Conservation (phyloP, 768 basidiomycete genomes). For the Guyanaporus albipodus region DNA sequence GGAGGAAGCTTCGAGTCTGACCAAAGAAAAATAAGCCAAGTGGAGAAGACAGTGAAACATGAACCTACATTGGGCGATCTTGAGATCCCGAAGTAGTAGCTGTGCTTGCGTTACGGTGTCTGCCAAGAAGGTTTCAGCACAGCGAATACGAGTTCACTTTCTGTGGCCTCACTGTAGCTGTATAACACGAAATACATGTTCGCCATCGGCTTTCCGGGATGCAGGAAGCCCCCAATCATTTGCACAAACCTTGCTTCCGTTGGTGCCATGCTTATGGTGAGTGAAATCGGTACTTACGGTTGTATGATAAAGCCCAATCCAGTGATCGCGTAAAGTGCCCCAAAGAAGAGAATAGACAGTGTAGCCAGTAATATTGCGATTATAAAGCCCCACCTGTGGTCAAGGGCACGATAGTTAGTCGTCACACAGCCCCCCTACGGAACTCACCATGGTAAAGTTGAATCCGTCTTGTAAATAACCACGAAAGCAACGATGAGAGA, state of each 20-base stretch:
- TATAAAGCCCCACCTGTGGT: constrained; percentile 43
- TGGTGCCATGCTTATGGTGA: neutral
- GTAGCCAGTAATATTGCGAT: constrained; percentile 48
- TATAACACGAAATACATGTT: constrained; percentile 44
- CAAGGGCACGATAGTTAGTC: neutral
- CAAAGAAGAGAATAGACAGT: constrained; percentile 51
- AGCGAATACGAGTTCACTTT: constrained; percentile 35
- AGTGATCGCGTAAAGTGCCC: constrained; percentile 51
- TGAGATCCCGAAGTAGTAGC: constrained; percentile 54
- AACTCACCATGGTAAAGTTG: constrained; percentile 49
- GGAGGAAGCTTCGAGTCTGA: constrained; percentile 58
- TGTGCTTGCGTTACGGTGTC: constrained; percentile 49
- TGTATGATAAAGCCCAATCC: constrained; percentile 27
- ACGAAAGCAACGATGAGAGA: constrained; percentile 50
- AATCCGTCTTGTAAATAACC: constrained; percentile 49
- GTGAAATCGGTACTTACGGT: constrained; percentile 19
- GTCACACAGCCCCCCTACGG: neutral
- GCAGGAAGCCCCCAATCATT: constrained; percentile 36
- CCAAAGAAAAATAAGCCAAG: constrained; percentile 36
- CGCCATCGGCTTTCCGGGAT: constrained; percentile 39
- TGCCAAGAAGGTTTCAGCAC: constrained; percentile 32
- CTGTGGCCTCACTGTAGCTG: constrained; percentile 40
- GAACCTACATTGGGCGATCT: constrained; percentile 34
- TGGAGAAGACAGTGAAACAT: constrained; percentile 19
- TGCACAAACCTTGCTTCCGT: constrained; percentile 28